Evolutionary conservation across 345 rosid species (phyloP).

Genomic region (Hibiscus mutabilis): DNA sequence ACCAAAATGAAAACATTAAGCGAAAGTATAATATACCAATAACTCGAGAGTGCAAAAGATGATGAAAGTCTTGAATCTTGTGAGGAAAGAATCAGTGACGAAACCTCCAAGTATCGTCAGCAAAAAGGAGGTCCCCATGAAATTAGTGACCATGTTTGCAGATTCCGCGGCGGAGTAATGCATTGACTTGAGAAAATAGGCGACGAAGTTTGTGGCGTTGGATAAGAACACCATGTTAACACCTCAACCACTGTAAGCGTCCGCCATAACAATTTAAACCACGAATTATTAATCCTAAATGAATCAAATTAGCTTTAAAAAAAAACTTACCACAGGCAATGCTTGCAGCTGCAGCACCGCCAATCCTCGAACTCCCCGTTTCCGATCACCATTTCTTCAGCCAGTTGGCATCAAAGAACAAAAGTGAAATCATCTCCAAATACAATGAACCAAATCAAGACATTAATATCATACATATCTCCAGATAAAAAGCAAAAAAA

Average conservation of each 20-base stretch:
- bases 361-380: conserved; percentile 26
- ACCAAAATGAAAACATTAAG: not conserved
- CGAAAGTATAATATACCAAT: conserved; percentile 24
- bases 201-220: conserved; percentile 40
- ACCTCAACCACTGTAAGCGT: conserved; percentile 40
- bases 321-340: conserved; percentile 23
- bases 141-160: conserved; percentile 59
- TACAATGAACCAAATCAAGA: not conserved
- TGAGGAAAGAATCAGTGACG: conserved; percentile 48
- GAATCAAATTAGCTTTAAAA: not conserved
- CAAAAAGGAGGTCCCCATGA: conserved; percentile 57
- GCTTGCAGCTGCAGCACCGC: conserved; percentile 27
- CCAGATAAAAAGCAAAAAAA: not conserved
- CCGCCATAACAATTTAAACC: not conserved
- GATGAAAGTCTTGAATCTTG: conserved; percentile 39
- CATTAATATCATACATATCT: no score
- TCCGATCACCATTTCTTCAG: conserved; percentile 8
- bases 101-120: conserved; percentile 57
- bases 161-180: conserved; percentile 44
- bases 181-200: conserved; percentile 41
- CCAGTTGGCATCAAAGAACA: conserved; percentile 6
- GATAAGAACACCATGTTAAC: conserved; percentile 49
- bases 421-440: not conserved
- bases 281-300: not conserved
- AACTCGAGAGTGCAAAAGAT: conserved; percentile 35